phyloP scores from a whole-genome alignment of 108 stramenopile species.

The Asterionellopsis glacialis region DNA sequence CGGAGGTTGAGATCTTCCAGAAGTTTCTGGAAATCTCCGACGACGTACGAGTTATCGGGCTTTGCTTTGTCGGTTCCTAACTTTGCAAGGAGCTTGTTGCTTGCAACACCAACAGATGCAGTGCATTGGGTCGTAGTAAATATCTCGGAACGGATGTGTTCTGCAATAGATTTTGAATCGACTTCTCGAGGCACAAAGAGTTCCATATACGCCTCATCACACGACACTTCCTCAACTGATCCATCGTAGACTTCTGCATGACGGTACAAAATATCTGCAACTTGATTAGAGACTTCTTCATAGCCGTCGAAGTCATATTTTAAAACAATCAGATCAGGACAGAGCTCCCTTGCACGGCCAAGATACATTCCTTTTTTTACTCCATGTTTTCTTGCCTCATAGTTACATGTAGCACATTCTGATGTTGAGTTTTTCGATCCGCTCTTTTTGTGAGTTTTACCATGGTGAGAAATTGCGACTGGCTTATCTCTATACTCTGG shows the following conservation, averaged over 20 bases:
- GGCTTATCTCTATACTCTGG: conserved; percentile 78
- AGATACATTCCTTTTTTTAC: conserved; percentile 92
- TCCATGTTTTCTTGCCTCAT: conserved; percentile 84
- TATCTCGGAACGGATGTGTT: conserved; percentile 36
- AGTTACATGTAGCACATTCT: conserved; percentile 94
- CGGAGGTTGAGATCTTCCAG: conserved; percentile 58
- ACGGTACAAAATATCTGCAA: conserved; percentile 67
- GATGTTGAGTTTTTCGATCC: conserved; percentile 51
- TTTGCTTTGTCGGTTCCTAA: conserved; percentile 88
- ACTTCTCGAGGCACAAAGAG: conserved; percentile 35
- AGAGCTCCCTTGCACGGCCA: conserved; percentile 77
- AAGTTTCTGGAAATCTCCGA: conserved; percentile 50
- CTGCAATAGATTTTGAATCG: conserved; percentile 21
- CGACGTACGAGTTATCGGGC: conserved; percentile 76
- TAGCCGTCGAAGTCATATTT: conserved; percentile 89
- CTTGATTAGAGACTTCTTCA: conserved; percentile 71
- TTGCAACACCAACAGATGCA: conserved; percentile 81
- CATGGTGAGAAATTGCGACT: conserved; percentile 85
- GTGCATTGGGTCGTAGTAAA: conserved; percentile 77
- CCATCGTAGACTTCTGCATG: conserved; percentile 58
- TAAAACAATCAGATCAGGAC: conserved; percentile 84
- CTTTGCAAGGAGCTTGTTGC: conserved; percentile 87
- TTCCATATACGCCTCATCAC: conserved; percentile 90
- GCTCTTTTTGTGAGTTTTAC: conserved; percentile 17
- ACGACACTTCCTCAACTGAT: conserved; percentile 83